phyloP scores from a whole-genome alignment of 1,139 yeast species.

The Yamadazyma atmosphaerica region DNA sequence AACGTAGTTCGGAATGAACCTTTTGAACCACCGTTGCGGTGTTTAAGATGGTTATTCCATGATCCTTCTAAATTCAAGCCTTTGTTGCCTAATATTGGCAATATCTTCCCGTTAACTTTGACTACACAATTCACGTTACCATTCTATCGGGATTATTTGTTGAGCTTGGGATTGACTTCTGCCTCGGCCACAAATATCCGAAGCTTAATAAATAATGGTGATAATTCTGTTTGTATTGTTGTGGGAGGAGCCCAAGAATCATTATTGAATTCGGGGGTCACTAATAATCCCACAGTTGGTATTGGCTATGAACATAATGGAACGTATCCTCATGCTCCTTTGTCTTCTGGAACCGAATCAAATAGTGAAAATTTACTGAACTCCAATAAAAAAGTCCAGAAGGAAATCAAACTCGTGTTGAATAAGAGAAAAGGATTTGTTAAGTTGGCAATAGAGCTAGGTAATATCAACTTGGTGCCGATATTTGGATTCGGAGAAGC shows the following conservation, averaged over 20 bases:
- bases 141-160: constrained; percentile 79
- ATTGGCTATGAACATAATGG: constrained; percentile 38
- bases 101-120: constrained; percentile 74
- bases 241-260: constrained; percentile 97
- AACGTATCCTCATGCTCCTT: constrained; percentile 6
- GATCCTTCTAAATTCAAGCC: constrained; percentile 44
- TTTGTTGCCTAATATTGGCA: constrained; percentile 77
- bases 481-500: constrained; percentile 93
- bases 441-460: constrained; percentile 77
- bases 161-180: constrained; percentile 80
- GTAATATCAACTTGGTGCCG: constrained; percentile 81
- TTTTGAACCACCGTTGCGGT: constrained; percentile 49
- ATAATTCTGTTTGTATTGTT: constrained; percentile 80
- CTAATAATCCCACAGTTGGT: constrained; percentile 35
- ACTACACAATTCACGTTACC: constrained; percentile 88
- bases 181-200: constrained; percentile 77
- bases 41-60: constrained; percentile 48
- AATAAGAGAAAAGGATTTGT: constrained; percentile 85
- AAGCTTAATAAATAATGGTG: constrained; percentile 60
- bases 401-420: constrained; percentile 50
- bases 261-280: constrained; percentile 50
- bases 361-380: background rate
- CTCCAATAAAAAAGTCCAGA: constrained; percentile 1
- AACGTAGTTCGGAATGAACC: constrained; percentile 62
- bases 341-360: constrained; percentile 1